Percentiles rank a stretch among this genome's conserved stretches.
These are phyloP conservation scores for Litchi chinensis DNA, from an alignment of 345 rosid species.

Conservation along the genomic window DNA sequence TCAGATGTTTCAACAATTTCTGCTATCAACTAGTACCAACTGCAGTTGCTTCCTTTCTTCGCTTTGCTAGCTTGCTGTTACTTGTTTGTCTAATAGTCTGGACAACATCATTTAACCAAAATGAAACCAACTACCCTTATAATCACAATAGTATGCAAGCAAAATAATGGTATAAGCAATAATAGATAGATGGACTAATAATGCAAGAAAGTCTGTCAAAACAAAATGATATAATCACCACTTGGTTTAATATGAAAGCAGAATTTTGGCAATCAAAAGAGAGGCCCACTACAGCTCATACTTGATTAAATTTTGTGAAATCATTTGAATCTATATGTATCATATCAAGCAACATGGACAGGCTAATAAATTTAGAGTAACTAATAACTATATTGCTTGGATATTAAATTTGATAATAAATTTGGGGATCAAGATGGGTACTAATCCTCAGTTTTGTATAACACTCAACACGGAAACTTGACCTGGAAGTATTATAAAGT, in stretches of 20 bases:
- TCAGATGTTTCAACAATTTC: background rate
- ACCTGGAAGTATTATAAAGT: background rate
- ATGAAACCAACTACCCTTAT: background rate
- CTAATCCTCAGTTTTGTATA: too few species aligned
- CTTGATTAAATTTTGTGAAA: background rate
- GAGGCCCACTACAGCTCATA: background rate
- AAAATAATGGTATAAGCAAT: conserved; percentile 23
- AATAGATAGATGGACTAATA: background rate
- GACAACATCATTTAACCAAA: background rate
- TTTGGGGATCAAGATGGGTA: too few species aligned
- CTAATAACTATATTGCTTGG: too few species aligned
- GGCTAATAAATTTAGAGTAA: background rate
- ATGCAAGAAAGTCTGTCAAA: background rate
- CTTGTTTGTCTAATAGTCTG: conserved; percentile 16
- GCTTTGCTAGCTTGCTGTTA: background rate
- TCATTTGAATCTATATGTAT: background rate
- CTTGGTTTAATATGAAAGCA: background rate
- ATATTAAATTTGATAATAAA: too few species aligned
- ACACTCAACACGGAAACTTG: background rate
- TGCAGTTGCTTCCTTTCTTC: background rate
- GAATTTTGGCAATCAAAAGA: background rate
- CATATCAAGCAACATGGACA: background rate
- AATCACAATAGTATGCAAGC: background rate
- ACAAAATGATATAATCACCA: background rate
- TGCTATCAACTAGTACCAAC: background rate